Conservation (phyloP, 2,329 filamentous ascomycete genomes). For the Fusarium sp. region DNA sequence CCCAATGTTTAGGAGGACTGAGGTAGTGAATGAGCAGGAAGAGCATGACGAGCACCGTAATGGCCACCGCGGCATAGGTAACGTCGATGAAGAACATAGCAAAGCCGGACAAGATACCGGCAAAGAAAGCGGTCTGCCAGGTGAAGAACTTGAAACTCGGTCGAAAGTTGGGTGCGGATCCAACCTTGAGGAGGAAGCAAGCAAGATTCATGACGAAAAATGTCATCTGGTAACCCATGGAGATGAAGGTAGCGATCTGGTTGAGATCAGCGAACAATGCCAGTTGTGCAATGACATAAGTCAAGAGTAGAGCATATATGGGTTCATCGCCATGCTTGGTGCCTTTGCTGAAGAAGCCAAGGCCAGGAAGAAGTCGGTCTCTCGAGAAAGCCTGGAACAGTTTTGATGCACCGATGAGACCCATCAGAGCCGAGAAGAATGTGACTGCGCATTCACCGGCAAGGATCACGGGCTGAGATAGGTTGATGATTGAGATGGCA, state of each 20-base stretch:
- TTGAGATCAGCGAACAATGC: slow-evolving; percentile 87
- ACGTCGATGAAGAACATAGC: slow-evolving; percentile 94
- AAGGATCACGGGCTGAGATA: slow-evolving; percentile 79
- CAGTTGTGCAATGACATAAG: slow-evolving; percentile 79
- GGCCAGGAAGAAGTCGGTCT: slow-evolving; percentile 81
- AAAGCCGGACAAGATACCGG: slow-evolving; percentile 78
- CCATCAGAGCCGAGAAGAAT: slow-evolving; percentile 89
- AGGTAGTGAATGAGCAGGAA: slow-evolving; percentile 89
- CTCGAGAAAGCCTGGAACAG: slow-evolving; percentile 84
- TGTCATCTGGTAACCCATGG: slow-evolving; percentile 94
- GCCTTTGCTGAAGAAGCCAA: slow-evolving; percentile 79
- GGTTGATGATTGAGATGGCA: slow-evolving; percentile 82
- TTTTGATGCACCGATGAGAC: slow-evolving; percentile 85
- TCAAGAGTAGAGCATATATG: slow-evolving; percentile 78
- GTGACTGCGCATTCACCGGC: slow-evolving; percentile 85
- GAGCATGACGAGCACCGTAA: slow-evolving; percentile 77
- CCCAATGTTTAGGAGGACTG: slow-evolving; percentile 87
- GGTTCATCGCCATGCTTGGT: slow-evolving; percentile 79
- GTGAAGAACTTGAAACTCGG: slow-evolving; percentile 91
- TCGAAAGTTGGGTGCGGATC: slow-evolving; percentile 88
- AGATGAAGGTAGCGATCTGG: slow-evolving; percentile 88
- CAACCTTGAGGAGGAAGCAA: slow-evolving; percentile 86
- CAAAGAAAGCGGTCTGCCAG: slow-evolving; percentile 81
- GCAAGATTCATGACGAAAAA: slow-evolving; percentile 90
- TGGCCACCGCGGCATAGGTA: slow-evolving; percentile 79